Evolutionary conservation across 371 early-diverging fungal genomes (phyloP).

Genomic region (Haplosporangium sp.): DNA sequence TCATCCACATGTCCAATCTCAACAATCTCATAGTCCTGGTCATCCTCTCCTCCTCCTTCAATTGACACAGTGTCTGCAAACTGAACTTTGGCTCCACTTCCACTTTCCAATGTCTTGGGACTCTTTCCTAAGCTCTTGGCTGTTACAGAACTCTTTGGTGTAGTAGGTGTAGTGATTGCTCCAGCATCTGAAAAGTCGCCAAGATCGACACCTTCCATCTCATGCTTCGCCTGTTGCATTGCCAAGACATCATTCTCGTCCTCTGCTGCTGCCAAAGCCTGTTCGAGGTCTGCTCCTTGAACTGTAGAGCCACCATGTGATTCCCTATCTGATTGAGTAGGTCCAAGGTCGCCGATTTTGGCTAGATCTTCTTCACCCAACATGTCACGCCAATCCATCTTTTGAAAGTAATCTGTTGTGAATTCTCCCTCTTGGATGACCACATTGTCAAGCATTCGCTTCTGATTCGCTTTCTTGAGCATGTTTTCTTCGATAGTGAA

Average conservation of each 20-base stretch:
- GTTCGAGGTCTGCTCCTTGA: conserved; percentile 68
- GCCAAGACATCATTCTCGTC: conserved; percentile 80
- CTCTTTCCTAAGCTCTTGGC: conserved; percentile 1
- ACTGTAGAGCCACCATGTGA: conserved; percentile 32
- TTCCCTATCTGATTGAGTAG: conserved; percentile 32
- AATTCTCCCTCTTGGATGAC: conserved; percentile 89
- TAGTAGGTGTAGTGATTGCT: conserved; percentile 1
- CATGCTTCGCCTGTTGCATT: conserved; percentile 72
- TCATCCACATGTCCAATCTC: conserved; percentile 76
- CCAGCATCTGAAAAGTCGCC: conserved; percentile 69
- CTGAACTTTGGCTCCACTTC: conserved; percentile 26
- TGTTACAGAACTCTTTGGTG: not conserved
- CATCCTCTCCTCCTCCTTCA: conserved; percentile 26
- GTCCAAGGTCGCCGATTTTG: conserved; percentile 60
- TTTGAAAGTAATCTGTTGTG: conserved; percentile 77
- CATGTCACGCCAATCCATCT: conserved; percentile 77
- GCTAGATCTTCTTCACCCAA: conserved; percentile 66
- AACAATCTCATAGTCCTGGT: conserved; percentile 51
- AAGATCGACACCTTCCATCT: conserved; percentile 71
- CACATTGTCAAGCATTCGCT: conserved; percentile 87
- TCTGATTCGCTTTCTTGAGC: conserved; percentile 85
- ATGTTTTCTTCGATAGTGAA: conserved; percentile 93
- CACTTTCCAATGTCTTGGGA: not conserved
- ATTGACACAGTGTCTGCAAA: conserved; percentile 16
- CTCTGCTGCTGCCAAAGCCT: conserved; percentile 77